Percentiles rank a stretch among this genome's conserved stretches.
These are phyloP conservation scores for Leptoxyphium fumago DNA, from an alignment of 2,329 filamentous ascomycete genomes.

Conservation along the genomic window DNA sequence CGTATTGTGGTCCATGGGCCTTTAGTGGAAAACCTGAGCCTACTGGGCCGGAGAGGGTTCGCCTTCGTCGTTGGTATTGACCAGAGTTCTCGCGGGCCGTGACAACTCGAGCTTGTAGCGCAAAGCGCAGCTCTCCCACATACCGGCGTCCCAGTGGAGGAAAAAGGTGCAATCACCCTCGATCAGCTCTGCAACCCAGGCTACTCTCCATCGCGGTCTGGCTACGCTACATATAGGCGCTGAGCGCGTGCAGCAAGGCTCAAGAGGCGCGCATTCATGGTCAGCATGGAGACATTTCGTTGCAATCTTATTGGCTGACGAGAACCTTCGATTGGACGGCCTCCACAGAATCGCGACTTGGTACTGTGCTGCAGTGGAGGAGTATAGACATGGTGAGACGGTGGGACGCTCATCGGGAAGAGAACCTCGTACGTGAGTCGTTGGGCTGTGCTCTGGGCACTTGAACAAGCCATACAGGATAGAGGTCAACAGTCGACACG, in stretches of 20 bases:
- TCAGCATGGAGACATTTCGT: constrained; percentile 60
- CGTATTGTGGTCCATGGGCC: constrained; percentile 18
- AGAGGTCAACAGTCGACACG: too few relatives aligned
- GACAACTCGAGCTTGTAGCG: constrained; percentile 31
- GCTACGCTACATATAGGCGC: constrained; percentile 55
- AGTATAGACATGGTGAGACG: constrained; percentile 37
- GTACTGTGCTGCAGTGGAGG: constrained; percentile 55
- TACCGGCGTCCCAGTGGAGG: constrained; percentile 41
- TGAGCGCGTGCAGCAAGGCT: constrained; percentile 49
- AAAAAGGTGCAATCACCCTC: constrained; percentile 53
- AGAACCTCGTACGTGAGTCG: too few relatives aligned
- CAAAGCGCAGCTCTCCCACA: constrained; percentile 36
- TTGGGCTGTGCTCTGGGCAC: too few relatives aligned
- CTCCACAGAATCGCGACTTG: constrained; percentile 55
- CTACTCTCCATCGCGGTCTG: constrained; percentile 34
- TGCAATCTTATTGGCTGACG: constrained; percentile 41
- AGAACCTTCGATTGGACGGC: constrained; percentile 33
- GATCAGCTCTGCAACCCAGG: constrained; percentile 88
- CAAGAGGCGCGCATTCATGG: constrained; percentile 55
- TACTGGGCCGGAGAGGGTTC: constrained; percentile 44
- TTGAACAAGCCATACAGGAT: too few relatives aligned
- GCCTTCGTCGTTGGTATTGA: constrained; percentile 78
- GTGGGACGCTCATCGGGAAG: too few relatives aligned
- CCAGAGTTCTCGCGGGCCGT: constrained; percentile 57
- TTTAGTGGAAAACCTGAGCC: constrained; percentile 36